A percentile compares a stretch with the other conserved stretches of the same genome.
Conservation (phyloP, 2,329 filamentous ascomycete species). For the Trichoderma hamatum region DNA sequence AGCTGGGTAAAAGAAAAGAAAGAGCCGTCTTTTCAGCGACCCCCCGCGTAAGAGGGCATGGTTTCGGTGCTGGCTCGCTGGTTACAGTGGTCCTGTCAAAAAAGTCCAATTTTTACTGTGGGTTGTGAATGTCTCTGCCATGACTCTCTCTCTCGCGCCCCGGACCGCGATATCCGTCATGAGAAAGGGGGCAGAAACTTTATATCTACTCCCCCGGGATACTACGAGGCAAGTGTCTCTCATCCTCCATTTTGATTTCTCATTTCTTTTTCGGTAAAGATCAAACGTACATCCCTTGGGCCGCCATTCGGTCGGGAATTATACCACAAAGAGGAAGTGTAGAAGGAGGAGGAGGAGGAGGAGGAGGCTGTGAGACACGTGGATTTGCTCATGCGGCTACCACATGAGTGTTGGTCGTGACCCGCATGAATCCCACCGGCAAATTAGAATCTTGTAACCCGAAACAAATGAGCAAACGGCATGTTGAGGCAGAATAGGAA, state of each 20-base stretch:
- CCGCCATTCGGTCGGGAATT: not conserved
- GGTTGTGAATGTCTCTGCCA: not conserved
- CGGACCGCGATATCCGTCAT: not conserved
- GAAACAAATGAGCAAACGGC: not conserved
- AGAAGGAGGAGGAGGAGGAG: not conserved
- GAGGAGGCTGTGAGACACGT: slow-evolving; percentile 1
- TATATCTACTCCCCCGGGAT: not conserved
- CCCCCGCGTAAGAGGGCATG: not conserved
- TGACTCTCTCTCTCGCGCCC: not conserved
- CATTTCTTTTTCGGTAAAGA: not conserved
- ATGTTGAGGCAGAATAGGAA: not conserved
- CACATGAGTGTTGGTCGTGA: not conserved
- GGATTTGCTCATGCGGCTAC: not conserved
- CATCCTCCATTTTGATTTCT: not conserved
- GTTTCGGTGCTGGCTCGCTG: not conserved
- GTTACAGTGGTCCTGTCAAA: not conserved
- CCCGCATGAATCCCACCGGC: slow-evolving; percentile 13
- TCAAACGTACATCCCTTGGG: not conserved
- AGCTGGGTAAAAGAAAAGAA: not conserved
- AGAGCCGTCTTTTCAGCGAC: not conserved
- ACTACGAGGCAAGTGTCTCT: not conserved
- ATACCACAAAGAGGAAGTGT: not conserved
- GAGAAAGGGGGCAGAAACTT: not conserved
- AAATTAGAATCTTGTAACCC: slow-evolving; percentile 1
- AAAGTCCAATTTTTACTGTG: not conserved